Conservation (phyloP, 2,329 filamentous ascomycete genomes). For the Calycina herbarum region DNA sequence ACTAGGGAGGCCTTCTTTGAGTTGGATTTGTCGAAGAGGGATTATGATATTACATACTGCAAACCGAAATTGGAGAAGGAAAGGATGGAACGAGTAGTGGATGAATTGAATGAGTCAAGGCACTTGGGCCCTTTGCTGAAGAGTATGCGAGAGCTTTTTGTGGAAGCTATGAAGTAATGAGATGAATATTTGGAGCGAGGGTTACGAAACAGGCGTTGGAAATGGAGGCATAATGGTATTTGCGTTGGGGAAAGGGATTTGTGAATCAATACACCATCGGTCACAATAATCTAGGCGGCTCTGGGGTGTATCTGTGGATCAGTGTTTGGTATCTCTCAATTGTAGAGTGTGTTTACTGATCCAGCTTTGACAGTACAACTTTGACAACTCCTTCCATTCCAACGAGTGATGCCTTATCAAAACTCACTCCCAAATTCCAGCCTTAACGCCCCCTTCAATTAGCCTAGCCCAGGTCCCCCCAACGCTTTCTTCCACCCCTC, state of each 20-base stretch:
- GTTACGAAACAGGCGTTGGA: neutral
- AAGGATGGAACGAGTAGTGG: slow-evolving; percentile 73
- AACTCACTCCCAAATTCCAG: no score
- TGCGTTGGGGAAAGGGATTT: no score
- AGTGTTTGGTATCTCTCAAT: neutral
- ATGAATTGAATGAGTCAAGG: slow-evolving; percentile 77
- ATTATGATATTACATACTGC: slow-evolving; percentile 82
- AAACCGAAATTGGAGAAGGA: slow-evolving; percentile 80
- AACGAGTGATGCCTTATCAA: no score
- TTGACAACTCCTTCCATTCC: neutral
- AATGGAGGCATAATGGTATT: neutral
- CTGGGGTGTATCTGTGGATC: neutral
- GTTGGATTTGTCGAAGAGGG: slow-evolving; percentile 74
- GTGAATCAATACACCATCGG: neutral
- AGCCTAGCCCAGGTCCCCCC: no score
- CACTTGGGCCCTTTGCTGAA: slow-evolving; percentile 73
- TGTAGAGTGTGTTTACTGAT: neutral
- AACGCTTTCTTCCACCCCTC: no score
- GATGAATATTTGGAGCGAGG: neutral
- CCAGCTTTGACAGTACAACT: neutral
- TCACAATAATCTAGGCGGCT: neutral
- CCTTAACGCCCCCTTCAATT: no score
- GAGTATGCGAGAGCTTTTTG: slow-evolving; percentile 79
- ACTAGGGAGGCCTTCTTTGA: slow-evolving; percentile 93
- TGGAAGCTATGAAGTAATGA: slow-evolving; percentile 55